These are phyloP conservation scores for Ambrosia hybrid DNA, from an alignment of 140 eudicot genomes.

Conservation along the genomic window DNA sequence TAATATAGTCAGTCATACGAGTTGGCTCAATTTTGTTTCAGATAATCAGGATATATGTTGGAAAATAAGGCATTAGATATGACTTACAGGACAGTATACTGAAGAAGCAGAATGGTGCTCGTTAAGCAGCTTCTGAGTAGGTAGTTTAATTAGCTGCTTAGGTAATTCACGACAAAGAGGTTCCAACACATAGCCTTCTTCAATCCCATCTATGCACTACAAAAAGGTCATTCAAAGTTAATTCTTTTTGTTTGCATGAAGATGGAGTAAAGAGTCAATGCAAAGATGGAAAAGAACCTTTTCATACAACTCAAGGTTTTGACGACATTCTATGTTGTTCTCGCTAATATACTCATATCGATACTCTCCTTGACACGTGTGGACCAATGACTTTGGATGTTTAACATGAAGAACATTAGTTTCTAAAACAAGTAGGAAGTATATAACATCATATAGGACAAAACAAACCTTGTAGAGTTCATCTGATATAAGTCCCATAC, in stretches of 20 bases:
- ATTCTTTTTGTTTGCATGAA: neutral
- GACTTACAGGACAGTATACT: slow-evolving; percentile 28
- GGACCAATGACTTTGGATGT: slow-evolving; percentile 26
- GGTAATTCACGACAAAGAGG: slow-evolving; percentile 20
- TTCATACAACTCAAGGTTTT: slow-evolving; percentile 18
- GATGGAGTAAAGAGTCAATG: neutral
- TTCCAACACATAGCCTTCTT: slow-evolving; percentile 19
- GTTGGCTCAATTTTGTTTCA: neutral
- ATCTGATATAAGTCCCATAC: slow-evolving; percentile 53
- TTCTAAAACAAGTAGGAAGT: neutral
- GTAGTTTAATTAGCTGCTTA: neutral
- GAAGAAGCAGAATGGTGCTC: slow-evolving; percentile 1
- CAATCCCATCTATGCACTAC: slow-evolving; percentile 34
- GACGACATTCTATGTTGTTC: slow-evolving; percentile 25
- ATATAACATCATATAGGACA: neutral
- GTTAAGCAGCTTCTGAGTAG: slow-evolving; percentile 1
- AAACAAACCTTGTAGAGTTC: slow-evolving; percentile 43
- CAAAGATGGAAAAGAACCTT: slow-evolving; percentile 21
- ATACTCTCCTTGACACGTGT: slow-evolving; percentile 39
- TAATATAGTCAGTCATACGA: neutral
- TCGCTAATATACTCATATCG: slow-evolving; percentile 21
- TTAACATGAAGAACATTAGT: neutral
- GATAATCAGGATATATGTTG: neutral
- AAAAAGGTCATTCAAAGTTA: neutral
- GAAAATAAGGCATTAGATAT: neutral